Evolutionary conservation across 2,329 filamentous ascomycete genomes (phyloP).

Genomic region (Fonsecaea erecta): DNA sequence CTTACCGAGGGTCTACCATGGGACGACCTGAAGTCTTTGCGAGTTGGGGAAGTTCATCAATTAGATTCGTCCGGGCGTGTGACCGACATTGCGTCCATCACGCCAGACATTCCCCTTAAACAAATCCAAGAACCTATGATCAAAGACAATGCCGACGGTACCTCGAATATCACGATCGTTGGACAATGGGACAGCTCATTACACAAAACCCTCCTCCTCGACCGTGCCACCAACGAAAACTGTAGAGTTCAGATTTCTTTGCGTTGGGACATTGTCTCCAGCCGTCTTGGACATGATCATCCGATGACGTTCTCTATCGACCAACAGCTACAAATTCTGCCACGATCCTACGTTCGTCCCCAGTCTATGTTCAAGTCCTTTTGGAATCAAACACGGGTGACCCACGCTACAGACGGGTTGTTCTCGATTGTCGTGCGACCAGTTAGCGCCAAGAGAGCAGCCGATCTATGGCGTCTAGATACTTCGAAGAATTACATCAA

Average conservation of each 20-base stretch:
- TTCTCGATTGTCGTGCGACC: slow-evolving; percentile 87
- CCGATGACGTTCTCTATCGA: slow-evolving; percentile 86
- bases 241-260: slow-evolving; percentile 88
- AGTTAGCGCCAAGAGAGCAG: slow-evolving; percentile 84
- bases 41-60: slow-evolving; percentile 79
- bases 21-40: slow-evolving; percentile 77
- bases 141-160: slow-evolving; percentile 86
- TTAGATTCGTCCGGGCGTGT: slow-evolving; percentile 84
- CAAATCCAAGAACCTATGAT: slow-evolving; percentile 78
- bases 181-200: slow-evolving; percentile 97
- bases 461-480: slow-evolving; percentile 95
- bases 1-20: slow-evolving; percentile 87
- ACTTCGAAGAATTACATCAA: slow-evolving; percentile 95
- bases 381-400: slow-evolving; percentile 82
- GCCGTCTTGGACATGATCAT: slow-evolving; percentile 70
- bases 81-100: slow-evolving; percentile 73
- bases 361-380: slow-evolving; percentile 85
- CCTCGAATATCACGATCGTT: slow-evolving; percentile 80
- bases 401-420: slow-evolving; percentile 83
- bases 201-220: slow-evolving; percentile 89
- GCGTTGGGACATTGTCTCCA: slow-evolving; percentile 82
- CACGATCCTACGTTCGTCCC: slow-evolving; percentile 81
- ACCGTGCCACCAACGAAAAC: slow-evolving; percentile 89
- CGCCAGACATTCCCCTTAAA: slow-evolving; percentile 76
- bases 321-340: slow-evolving; percentile 79